These are phyloP conservation scores for Leccinellum luteum DNA, from an alignment of 768 basidiomycete genomes.

Conservation along the genomic window DNA sequence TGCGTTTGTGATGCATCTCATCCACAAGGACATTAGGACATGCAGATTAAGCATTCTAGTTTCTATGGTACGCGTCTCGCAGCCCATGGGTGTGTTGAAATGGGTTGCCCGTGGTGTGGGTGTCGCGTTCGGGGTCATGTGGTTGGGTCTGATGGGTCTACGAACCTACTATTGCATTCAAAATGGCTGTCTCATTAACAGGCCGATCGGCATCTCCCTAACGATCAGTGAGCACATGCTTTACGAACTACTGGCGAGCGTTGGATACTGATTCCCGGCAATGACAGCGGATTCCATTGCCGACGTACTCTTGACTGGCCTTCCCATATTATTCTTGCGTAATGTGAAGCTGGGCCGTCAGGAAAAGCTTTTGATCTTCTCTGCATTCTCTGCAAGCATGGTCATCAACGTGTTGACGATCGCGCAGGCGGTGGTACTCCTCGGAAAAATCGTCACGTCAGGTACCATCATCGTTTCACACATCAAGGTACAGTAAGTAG, in stretches of 20 bases:
- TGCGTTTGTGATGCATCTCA: neutral
- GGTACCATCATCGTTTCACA: neutral
- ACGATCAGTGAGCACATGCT: neutral
- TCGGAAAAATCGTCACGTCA: neutral
- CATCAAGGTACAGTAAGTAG: conserved; percentile 7
- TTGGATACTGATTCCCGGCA: neutral
- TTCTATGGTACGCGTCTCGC: neutral
- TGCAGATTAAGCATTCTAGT: neutral
- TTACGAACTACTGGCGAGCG: neutral
- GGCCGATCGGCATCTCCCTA: neutral
- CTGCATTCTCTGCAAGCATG: neutral
- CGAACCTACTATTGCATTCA: neutral
- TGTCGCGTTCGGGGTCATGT: neutral
- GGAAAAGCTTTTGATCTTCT: neutral
- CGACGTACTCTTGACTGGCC: conserved; percentile 1
- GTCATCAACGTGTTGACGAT: neutral
- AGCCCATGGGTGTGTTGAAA: neutral
- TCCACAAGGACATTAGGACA: neutral
- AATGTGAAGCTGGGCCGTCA: neutral
- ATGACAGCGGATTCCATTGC: neutral
- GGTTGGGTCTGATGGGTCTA: neutral
- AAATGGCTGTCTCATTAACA: neutral
- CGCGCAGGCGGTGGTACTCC: neutral
- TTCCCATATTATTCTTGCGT: conserved; percentile 3
- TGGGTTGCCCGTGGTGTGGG: neutral